Base-by-base conservation (phyloP, 2,329 filamentous ascomycete genomes). In the Calonectria pauciramosa region DNA sequence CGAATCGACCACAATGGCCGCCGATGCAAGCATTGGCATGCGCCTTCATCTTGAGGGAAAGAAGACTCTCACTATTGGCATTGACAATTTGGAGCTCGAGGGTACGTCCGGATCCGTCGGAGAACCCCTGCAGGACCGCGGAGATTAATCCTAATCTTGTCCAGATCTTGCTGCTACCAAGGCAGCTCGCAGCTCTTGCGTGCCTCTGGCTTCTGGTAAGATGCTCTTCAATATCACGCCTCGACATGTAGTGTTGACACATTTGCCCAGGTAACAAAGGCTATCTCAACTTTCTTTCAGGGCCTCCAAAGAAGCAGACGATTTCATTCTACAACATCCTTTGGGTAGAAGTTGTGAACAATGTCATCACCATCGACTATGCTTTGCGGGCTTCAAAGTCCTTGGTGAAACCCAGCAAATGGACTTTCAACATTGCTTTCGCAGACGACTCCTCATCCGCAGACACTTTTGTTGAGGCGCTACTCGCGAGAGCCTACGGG, bases 321-420 rank as follows among this genome's bases (percentile, higher is more conserved):
- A 93, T 98, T 36, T 93, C 94, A 2, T 93, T 95, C 75, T 96
- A 95, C 86, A 94, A 98, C 83, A 87, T 98, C 75, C 92, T 98
- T 64, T 97, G 95, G 93, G 95, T 94, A 49, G 92, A 95, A 77
- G 83, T 94, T 34, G 87, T 88, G 64, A 88, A 90, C 56, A 87
- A 87, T 70, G 89, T 90, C 36, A 86, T 98, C 65, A 90, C 90
- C 10, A 92, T 99, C 82, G 91, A 93, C 67, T 97, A 95, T 83
- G 95, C 95, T 60, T 86, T 90, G 38, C 88, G 90, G 1, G 83
- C 86, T 30, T 90, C 90, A 44, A 92, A 93, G 80, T 88, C 90
- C 32, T 87, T 89, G 60, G 88, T 96, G 64, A 89, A 90, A 30
- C 89, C 92, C 13, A 88, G 89, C 13, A 91, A 89, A 70, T 86